Base-by-base conservation (phyloP, 2,329 filamentous ascomycete genomes). In the Ilyonectria robusta region DNA sequence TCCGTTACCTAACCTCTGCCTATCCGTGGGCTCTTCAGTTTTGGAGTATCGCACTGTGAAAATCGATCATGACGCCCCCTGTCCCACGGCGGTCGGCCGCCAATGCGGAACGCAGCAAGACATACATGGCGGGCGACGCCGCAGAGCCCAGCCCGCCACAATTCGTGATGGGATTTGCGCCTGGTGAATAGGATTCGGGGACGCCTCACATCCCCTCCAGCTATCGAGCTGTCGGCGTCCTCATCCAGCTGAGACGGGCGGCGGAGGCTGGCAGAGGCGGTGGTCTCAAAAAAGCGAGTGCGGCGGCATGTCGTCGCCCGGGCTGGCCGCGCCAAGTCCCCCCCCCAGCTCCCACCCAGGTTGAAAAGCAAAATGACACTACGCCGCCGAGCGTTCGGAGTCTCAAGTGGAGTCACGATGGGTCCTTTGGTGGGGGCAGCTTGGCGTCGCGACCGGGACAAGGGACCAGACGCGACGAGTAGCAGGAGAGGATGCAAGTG, bases 331-430 rank as follows among this genome's bases (percentile, higher is more conserved):
- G 51, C 57, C 66, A 57, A 68, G 51, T 33, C 42, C 57, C 51
- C 57, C 51, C 56, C 33, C 44, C 40, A 56, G 44, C 40, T 53
- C 42, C 9, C 48, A 31, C 42, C 9, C 48, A 37, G 37, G 53
- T 59, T 19, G 42, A 66, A 61, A 67, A 62, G 54, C 62, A 61
- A 75, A 69, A 72, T 68, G 63, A 64, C 66, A 69, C 66, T 71
- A 58, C 62, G 58, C 61, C 63, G 65, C 69, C 64, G 71, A 73
- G 71, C 62, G 64, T 70, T 75, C 62, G 60, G 65, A 72, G 68
- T 72, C 70, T 71, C 46, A 46, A 68, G 74, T 76, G 74, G 74
- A 69, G 70, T 74, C 50, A 66, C 60, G 51, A 70, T 73, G 65
- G 73, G 44, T 50, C 29, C 59, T 35, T 50, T 50, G 73, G 73